Percentiles rank a stretch among this genome's conserved stretches.
Conservation (phyloP, 2,329 filamentous ascomycete species). For the Colletotrichum paranaense region DNA sequence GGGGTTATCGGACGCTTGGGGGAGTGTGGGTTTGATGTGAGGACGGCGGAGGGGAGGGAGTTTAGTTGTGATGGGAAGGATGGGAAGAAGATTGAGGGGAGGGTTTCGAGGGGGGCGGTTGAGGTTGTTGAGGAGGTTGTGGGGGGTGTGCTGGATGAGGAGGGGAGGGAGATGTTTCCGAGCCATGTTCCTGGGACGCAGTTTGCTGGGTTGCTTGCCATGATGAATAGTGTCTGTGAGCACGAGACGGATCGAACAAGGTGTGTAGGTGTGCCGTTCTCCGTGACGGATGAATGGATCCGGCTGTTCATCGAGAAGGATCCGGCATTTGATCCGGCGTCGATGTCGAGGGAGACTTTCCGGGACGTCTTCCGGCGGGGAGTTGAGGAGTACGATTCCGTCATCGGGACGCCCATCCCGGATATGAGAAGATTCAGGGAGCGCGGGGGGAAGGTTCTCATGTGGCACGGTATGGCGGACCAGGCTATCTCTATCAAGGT, state of each 20-base stretch:
- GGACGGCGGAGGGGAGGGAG: conserved; percentile 14
- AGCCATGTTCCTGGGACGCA: neutral
- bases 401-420: conserved; percentile 41
- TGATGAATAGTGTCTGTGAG: conserved; percentile 5
- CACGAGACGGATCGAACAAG: neutral
- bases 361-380: conserved; percentile 37
- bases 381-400: conserved; percentile 31
- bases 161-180: neutral
- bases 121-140: conserved; percentile 18
- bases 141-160: neutral
- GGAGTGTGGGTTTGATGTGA: conserved; percentile 33
- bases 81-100: neutral
- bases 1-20: conserved; percentile 49
- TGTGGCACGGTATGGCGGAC: conserved; percentile 55
- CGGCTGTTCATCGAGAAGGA: conserved; percentile 40
- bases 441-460: conserved; percentile 53
- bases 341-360: conserved; percentile 17
- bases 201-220: neutral
- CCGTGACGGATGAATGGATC: neutral
- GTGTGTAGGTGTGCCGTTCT: neutral
- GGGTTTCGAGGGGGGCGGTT: conserved; percentile 15
- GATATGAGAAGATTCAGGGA: conserved; percentile 43
- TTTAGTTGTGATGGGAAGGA: conserved; percentile 41
- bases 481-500: conserved; percentile 42
- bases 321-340: conserved; percentile 39